A percentile compares a stretch with the other conserved stretches of the same genome.
phyloP scores from a whole-genome alignment of 129 eudicot genomes.

The Centella asiatica region DNA sequence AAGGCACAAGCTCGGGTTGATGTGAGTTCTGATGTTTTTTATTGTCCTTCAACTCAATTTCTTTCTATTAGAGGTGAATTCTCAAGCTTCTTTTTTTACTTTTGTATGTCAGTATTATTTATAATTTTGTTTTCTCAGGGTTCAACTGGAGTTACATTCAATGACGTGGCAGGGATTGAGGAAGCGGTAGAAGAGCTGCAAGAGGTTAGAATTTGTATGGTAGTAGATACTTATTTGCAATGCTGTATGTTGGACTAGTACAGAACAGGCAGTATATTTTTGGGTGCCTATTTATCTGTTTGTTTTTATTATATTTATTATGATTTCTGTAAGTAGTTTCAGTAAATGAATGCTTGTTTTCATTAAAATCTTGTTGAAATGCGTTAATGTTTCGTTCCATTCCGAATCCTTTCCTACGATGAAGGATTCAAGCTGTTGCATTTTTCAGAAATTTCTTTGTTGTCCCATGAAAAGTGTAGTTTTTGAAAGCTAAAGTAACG shows the following conservation, averaged over 20 bases:
- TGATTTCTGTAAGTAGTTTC: not conserved
- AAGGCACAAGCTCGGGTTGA: slow-evolving; percentile 98
- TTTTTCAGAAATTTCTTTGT: no score
- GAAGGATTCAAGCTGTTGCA: not conserved
- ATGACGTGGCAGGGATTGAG: slow-evolving; percentile 92
- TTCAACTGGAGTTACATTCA: slow-evolving; percentile 86
- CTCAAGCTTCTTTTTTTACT: not conserved
- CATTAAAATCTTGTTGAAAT: not conserved
- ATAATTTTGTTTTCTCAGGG: slow-evolving; percentile 33
- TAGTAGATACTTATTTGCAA: not conserved
- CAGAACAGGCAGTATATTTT: not conserved
- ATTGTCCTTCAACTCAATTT: not conserved
- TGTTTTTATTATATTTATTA: no score
- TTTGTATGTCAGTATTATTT: not conserved
- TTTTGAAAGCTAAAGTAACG: not conserved
- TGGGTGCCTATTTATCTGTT: not conserved
- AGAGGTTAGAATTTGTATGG: slow-evolving; percentile 41
- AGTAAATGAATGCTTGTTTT: not conserved
- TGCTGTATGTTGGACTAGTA: not conserved
- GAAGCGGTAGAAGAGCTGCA: slow-evolving; percentile 96
- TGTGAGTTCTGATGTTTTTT: slow-evolving; percentile 38
- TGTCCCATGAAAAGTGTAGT: no score
- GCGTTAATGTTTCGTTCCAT: not conserved
- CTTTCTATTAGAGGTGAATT: slow-evolving; percentile 14
- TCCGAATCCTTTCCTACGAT: not conserved